Percentiles rank a stretch among this genome's conserved stretches.
These are phyloP conservation scores for Amniculicola lignicola DNA, from an alignment of 495 filamentous ascomycete genomes.

Conservation along the genomic window DNA sequence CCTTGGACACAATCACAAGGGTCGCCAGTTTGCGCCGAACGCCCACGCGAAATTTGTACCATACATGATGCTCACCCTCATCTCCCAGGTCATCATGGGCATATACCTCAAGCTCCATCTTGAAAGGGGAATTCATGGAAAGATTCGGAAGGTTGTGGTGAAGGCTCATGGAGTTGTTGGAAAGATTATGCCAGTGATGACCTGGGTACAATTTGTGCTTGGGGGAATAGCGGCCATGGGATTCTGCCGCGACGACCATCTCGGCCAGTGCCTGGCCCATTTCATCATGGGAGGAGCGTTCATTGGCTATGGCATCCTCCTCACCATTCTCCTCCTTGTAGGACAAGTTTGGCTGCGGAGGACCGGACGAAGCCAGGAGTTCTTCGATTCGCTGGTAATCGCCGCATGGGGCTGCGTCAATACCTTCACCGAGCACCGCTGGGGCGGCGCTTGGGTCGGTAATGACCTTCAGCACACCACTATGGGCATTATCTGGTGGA, in stretches of 20 bases:
- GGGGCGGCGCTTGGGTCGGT: conserved; percentile 84
- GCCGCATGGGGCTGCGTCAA: conserved; percentile 94
- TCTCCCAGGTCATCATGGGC: conserved; percentile 74
- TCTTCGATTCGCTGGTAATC: conserved; percentile 91
- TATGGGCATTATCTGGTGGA: conserved; percentile 98
- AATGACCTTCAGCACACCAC: conserved; percentile 96
- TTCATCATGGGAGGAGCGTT: conserved; percentile 99
- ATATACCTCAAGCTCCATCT: conserved; percentile 88
- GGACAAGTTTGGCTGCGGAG: conserved; percentile 84
- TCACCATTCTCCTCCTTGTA: conserved; percentile 82
- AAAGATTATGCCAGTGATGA: conserved; percentile 78
- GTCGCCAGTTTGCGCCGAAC: conserved; percentile 81
- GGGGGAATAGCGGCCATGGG: conserved; percentile 90
- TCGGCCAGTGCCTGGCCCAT: conserved; percentile 91
- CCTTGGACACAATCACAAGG: conserved; percentile 85
- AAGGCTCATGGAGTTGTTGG: conserved; percentile 75
- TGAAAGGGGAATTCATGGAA: conserved; percentile 73
- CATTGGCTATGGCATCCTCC: conserved; percentile 84
- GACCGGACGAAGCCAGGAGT: conserved; percentile 89
- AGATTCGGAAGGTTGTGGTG: conserved; percentile 69
- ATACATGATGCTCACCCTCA: conserved; percentile 71
- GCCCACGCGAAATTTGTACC: conserved; percentile 79
- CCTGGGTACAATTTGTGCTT: conserved; percentile 96
- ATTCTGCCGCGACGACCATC: conserved; percentile 89
- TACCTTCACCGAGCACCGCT: conserved; percentile 96